These are phyloP conservation scores for Pythium plurisporium DNA, from an alignment of 352 stramenopile genomes.

Conservation along the genomic window DNA sequence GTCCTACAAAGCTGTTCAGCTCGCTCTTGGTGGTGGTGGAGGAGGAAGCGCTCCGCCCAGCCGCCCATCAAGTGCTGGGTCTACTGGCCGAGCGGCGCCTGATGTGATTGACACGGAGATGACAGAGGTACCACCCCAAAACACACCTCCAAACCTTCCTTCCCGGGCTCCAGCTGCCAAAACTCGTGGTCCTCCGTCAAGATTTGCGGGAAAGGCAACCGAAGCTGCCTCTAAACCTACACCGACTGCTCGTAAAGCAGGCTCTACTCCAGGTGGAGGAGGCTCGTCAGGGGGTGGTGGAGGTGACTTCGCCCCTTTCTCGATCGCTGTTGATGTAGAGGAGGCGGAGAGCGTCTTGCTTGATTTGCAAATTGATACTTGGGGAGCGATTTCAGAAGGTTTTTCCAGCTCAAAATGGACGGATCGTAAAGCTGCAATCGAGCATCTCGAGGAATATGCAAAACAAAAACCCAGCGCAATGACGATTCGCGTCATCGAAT, in stretches of 20 bases:
- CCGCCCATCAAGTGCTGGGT: slow-evolving; percentile 28
- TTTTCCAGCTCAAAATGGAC: slow-evolving; percentile 81
- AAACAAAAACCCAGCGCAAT: slow-evolving; percentile 46
- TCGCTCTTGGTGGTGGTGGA: slow-evolving; percentile 30
- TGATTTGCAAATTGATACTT: slow-evolving; percentile 60
- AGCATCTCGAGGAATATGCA: slow-evolving; percentile 58
- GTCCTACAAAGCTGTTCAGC: slow-evolving; percentile 62
- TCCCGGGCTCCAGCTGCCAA: slow-evolving; percentile 23
- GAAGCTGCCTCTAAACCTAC: slow-evolving; percentile 15
- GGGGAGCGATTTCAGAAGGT: slow-evolving; percentile 41
- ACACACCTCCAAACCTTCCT: not conserved
- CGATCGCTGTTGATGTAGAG: slow-evolving; percentile 54
- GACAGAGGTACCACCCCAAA: slow-evolving; percentile 5
- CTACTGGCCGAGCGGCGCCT: slow-evolving; percentile 8
- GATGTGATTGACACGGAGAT: slow-evolving; percentile 22
- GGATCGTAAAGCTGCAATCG: slow-evolving; percentile 74
- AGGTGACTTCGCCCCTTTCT: slow-evolving; percentile 61
- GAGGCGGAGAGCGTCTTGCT: slow-evolving; percentile 60
- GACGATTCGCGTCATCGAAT: slow-evolving; percentile 64
- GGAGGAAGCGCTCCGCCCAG: slow-evolving; percentile 23
- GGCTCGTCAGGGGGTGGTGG: slow-evolving; percentile 10
- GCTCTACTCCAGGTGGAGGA: not conserved
- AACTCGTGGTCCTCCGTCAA: slow-evolving; percentile 29
- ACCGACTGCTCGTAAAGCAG: slow-evolving; percentile 20
- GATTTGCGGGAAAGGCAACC: slow-evolving; percentile 39